Conservation (phyloP, 1,284 basidiomycete species). For the Cystobasidium pallidum region DNA sequence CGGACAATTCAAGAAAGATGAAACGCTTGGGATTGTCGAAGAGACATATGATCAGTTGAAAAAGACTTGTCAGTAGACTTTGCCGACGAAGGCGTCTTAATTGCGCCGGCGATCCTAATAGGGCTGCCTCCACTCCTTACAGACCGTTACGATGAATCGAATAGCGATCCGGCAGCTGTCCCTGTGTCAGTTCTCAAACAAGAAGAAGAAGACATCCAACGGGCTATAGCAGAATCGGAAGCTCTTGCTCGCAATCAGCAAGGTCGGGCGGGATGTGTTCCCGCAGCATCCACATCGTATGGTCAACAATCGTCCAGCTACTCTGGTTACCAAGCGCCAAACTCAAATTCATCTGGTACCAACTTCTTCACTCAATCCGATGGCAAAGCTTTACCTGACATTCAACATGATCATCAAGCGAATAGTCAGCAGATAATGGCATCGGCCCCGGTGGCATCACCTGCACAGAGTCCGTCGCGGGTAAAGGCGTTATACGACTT, state of each 20-base stretch:
- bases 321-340: slow-evolving; percentile 39
- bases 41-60: slow-evolving; percentile 83
- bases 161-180: slow-evolving; percentile 12
- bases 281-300: slow-evolving; percentile 47
- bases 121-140: not conserved
- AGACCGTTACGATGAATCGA: slow-evolving; percentile 36
- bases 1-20: slow-evolving; percentile 70
- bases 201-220: slow-evolving; percentile 75
- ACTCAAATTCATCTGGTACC: not conserved
- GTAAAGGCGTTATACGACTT: slow-evolving; percentile 92
- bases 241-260: slow-evolving; percentile 43
- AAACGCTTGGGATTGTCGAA: slow-evolving; percentile 82
- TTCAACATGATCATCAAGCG: slow-evolving; percentile 28
- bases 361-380: slow-evolving; percentile 47
- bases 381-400: slow-evolving; percentile 55
- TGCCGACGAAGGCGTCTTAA: too few relatives aligned
- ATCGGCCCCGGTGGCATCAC: slow-evolving; percentile 10
- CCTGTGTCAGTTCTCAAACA: slow-evolving; percentile 41
- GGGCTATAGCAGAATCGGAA: slow-evolving; percentile 73
- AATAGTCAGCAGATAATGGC: slow-evolving; percentile 10
- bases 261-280: slow-evolving; percentile 43
- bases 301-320: slow-evolving; percentile 51
- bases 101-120: too few relatives aligned
- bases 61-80: slow-evolving; percentile 30
- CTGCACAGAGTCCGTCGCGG: slow-evolving; percentile 62